Base-by-base conservation (phyloP, 202 grass and related monocot genomes). In the Zoysia matrella region DNA sequence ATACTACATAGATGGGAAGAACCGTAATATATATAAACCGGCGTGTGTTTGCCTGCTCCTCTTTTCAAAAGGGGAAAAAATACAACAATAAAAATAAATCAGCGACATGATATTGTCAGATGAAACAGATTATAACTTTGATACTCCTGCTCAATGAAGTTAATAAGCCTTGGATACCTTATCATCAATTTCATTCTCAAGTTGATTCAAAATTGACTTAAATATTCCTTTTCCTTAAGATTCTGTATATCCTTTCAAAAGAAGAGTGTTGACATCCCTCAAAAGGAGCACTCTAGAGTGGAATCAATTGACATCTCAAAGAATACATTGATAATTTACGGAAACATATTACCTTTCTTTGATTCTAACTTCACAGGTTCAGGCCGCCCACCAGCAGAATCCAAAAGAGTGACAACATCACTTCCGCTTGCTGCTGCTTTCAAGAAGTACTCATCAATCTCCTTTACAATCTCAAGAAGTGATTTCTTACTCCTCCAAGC, bases 401-500 rank as follows among this genome's bases (percentile, higher is more conserved):
- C 93, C 83, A 99, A 85, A 84, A 96, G 79, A 76, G 88, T 47
- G 52, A 90, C 87, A 46, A 96, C 89, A 69, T 96, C 93, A 14
- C 67, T 95, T 40, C 96, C 96, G 69, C 87, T 89, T 18, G 93
- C 93, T 7, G 93, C 96, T 45, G 96, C 96, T 90, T 92, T 99
- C 76, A 99, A 85, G 80, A 99, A 96, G 78, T 92, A 94, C 54
- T 96, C 93, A 76, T 99, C 96, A 49, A 99, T 87, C 80, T 99
- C 93, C 81, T 90, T 96, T 58, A 88, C 84, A 62, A 99, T 90
- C 70, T 73, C 87, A 13, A 86, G 66, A 56, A 99, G 85, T 52
- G 91, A 90, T 75, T 84, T 90, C 65, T 89, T 85, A 75, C 64
- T 90, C 72, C 76, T 89, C 90, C 80, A 98, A 39, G 77, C 72